Evolutionary conservation across 2,329 filamentous ascomycete genomes (phyloP).

Genomic region (Fusarium drepaniforme): DNA sequence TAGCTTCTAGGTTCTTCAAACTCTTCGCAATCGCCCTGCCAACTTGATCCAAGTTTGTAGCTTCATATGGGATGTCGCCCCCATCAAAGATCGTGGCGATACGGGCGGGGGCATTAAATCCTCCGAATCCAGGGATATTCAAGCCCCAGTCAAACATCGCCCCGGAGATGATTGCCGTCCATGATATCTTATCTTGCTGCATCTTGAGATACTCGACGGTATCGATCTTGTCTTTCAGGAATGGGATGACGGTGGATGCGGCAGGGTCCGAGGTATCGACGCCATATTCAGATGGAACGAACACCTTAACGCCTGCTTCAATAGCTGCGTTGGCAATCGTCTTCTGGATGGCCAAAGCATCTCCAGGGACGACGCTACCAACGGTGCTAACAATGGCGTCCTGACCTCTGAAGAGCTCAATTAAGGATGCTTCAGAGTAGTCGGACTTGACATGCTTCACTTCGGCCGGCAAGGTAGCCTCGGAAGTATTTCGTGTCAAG

Average conservation of each 20-base stretch:
- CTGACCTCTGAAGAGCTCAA: neutral
- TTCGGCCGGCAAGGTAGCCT: neutral
- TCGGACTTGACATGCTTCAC: neutral
- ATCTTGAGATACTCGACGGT: constrained; percentile 11
- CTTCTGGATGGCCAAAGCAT: constrained; percentile 1
- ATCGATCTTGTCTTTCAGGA: constrained; percentile 7
- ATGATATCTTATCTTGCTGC: constrained; percentile 11
- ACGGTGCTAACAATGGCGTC: constrained; percentile 10
- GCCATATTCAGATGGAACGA: neutral
- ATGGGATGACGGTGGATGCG: neutral
- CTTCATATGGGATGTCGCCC: constrained; percentile 10
- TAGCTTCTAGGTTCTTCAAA: constrained; percentile 6
- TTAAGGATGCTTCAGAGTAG: constrained; percentile 4
- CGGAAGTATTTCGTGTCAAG: neutral
- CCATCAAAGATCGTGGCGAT: constrained; percentile 11
- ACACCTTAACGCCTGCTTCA: neutral
- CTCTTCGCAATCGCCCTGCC: constrained; percentile 18
- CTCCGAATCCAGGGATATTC: constrained; percentile 10
- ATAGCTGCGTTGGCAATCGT: neutral
- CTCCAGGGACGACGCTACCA: neutral
- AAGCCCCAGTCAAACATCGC: constrained; percentile 24
- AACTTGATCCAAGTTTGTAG: constrained; percentile 21
- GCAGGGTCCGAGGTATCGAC: neutral
- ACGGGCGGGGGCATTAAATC: neutral
- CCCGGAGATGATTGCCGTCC: constrained; percentile 10